Percentiles rank a stretch among this genome's conserved stretches.
Evolutionary conservation across 1,284 basidiomycete species (phyloP).

Genomic region (Cryptococcus sp.): DNA sequence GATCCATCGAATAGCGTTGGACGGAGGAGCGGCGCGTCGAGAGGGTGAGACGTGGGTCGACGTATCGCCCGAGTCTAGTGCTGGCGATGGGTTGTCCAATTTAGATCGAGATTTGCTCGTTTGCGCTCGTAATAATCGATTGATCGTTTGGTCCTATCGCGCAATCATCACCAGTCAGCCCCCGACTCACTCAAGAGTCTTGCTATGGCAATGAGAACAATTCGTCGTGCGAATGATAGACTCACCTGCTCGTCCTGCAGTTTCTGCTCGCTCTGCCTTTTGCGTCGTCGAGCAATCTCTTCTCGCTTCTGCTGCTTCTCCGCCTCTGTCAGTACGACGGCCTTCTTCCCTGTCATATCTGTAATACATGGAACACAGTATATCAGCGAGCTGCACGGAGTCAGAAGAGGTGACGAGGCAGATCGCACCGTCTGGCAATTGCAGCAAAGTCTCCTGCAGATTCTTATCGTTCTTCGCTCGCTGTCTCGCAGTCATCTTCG

Average conservation of each 20-base stretch:
- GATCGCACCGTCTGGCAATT: constrained; percentile 21
- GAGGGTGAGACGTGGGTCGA: constrained; percentile 55
- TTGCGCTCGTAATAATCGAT: constrained; percentile 84
- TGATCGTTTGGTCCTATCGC: constrained; percentile 71
- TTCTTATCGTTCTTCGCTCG: constrained; percentile 36
- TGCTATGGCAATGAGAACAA: background rate
- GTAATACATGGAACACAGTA: constrained; percentile 26
- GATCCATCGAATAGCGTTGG: constrained; percentile 37
- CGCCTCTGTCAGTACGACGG: constrained; percentile 70
- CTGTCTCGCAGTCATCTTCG: constrained; percentile 41
- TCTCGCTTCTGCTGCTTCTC: constrained; percentile 78
- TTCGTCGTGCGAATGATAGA: background rate
- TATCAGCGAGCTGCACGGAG: background rate
- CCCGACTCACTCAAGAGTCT: background rate
- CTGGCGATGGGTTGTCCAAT: constrained; percentile 58
- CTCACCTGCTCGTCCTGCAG: constrained; percentile 86
- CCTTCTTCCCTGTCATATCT: constrained; percentile 67
- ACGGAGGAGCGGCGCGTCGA: constrained; percentile 32
- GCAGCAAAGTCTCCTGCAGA: constrained; percentile 28
- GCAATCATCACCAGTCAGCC: background rate
- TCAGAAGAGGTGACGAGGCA: background rate
- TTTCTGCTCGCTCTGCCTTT: constrained; percentile 83
- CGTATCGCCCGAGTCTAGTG: constrained; percentile 56
- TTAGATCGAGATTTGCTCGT: constrained; percentile 66
- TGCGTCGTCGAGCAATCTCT: constrained; percentile 81